These are phyloP conservation scores for Eimeria sp. DNA, from an alignment of 169 alveolate species.

Conservation along the genomic window DNA sequence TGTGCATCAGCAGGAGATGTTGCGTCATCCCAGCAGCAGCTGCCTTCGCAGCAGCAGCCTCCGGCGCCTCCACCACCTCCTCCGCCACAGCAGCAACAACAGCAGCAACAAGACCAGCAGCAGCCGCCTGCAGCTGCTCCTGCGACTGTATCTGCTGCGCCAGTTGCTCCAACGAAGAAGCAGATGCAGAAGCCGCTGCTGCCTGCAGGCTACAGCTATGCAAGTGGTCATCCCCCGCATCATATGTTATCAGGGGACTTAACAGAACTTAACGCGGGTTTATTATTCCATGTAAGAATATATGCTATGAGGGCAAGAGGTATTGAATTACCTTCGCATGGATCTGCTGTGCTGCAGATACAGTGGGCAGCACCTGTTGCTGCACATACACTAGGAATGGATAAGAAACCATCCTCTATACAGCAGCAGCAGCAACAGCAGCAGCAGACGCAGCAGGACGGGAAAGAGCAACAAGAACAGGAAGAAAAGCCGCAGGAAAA, in stretches of 20 bases:
- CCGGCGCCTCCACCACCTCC: background rate
- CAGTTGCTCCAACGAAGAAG: background rate
- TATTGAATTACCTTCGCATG: background rate
- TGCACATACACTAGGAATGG: background rate
- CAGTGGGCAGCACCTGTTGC: constrained; percentile 22
- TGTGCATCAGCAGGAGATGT: background rate
- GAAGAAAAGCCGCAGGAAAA: background rate
- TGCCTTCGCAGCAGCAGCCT: background rate
- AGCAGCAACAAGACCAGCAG: background rate
- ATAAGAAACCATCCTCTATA: background rate
- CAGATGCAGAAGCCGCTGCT: constrained; percentile 24
- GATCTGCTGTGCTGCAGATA: constrained; percentile 4
- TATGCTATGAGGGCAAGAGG: constrained; percentile 12
- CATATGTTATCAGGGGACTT: constrained; percentile 25
- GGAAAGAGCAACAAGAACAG: background rate
- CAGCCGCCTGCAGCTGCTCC: background rate
- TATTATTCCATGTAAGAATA: background rate
- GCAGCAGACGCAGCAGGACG: background rate
- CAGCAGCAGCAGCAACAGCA: background rate
- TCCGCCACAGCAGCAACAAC: constrained; percentile 7
- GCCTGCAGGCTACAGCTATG: constrained; percentile 42
- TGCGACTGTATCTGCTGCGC: background rate
- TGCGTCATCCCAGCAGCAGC: too few species aligned
- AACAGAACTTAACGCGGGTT: background rate
- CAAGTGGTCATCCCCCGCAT: constrained; percentile 31